phyloP scores from a whole-genome alignment of 2,329 filamentous ascomycete species.

The Fusarium concolor region DNA sequence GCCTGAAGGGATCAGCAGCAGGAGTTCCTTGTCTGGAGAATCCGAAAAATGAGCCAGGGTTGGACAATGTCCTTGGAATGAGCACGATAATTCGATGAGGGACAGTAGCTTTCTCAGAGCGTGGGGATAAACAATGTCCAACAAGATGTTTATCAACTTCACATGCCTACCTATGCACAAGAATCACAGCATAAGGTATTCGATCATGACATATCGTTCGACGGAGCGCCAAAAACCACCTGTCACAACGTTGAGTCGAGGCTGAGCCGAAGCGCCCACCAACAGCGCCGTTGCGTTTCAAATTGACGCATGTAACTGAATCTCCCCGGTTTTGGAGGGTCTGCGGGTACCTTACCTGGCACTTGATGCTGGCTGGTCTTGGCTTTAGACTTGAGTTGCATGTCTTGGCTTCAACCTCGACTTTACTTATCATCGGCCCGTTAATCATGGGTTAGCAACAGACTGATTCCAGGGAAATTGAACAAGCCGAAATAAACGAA shows the following conservation, averaged over 20 bases:
- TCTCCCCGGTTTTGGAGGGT: slow-evolving; percentile 24
- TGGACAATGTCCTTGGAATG: slow-evolving; percentile 1
- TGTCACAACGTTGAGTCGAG: slow-evolving; percentile 17
- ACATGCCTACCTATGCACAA: neutral
- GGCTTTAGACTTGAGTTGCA: slow-evolving; percentile 1
- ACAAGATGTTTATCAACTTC: neutral
- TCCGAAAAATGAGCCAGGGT: slow-evolving; percentile 14
- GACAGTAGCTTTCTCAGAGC: neutral
- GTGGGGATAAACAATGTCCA: neutral
- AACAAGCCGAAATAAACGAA: slow-evolving; percentile 3
- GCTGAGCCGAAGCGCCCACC: slow-evolving; percentile 24
- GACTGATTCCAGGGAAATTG: neutral
- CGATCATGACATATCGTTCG: neutral
- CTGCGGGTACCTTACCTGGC: slow-evolving; percentile 26
- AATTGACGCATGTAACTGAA: slow-evolving; percentile 26
- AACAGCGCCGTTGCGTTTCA: slow-evolving; percentile 35
- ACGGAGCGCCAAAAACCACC: slow-evolving; percentile 2
- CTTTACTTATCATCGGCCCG: neutral
- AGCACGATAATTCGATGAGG: slow-evolving; percentile 6
- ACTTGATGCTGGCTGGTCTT: slow-evolving; percentile 6
- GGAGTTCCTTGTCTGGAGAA: slow-evolving; percentile 20
- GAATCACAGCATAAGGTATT: neutral
- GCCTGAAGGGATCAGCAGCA: slow-evolving; percentile 34
- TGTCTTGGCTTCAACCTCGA: neutral
- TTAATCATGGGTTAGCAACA: slow-evolving; percentile 9